Base-by-base conservation (phyloP, 345 rosid genomes). In the Toxicodendron radicans region DNA sequence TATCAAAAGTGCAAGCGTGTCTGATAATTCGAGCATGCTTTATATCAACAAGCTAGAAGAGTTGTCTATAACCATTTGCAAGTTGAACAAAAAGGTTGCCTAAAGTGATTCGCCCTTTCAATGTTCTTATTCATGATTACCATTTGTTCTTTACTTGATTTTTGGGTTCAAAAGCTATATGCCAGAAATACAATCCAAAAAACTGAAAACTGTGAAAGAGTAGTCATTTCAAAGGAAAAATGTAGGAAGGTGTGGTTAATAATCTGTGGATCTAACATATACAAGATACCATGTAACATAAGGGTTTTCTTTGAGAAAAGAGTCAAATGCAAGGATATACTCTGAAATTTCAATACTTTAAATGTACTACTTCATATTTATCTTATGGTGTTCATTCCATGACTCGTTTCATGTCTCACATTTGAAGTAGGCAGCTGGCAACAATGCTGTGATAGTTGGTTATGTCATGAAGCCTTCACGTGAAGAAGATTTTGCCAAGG, bases 401-500 rank as follows among this genome's bases (percentile, higher is more conserved):
- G 21, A 33, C 68, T 45, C 18, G 5, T 51, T 51, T 68, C 2
- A 48, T 60, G 18, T 60, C 27, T 79, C 17, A 16, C 75, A 62
- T 69, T 72, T 75, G 70, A 45, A 69, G 73, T 85, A 95, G 99
- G 92, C 84, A 57, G 49, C 82, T 62, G 87, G 83, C 20, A 73
- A 73, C 33, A 73, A 79, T 53, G 85, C 79, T 75, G 80, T 88
- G 69, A 81, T 76, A 69, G 92, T 95, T 76, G 97, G 92, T 69
- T 95, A 93, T 66, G 60, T 86, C 61, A 91, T 93, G 99, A 91
- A 93, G 88, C 86, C 92, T 81, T 91, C 98, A 52, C 98, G 97
- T n/a, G 83, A 83, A 76, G 88, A 93, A 80, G 91, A 85, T 81
- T 95, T 95, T 79, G 92, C 91, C 23, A 93, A 90, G 97, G 95